Evolutionary conservation across 2,329 filamentous ascomycete genomes (phyloP).

Genomic region (Colletotrichum falcatum): DNA sequence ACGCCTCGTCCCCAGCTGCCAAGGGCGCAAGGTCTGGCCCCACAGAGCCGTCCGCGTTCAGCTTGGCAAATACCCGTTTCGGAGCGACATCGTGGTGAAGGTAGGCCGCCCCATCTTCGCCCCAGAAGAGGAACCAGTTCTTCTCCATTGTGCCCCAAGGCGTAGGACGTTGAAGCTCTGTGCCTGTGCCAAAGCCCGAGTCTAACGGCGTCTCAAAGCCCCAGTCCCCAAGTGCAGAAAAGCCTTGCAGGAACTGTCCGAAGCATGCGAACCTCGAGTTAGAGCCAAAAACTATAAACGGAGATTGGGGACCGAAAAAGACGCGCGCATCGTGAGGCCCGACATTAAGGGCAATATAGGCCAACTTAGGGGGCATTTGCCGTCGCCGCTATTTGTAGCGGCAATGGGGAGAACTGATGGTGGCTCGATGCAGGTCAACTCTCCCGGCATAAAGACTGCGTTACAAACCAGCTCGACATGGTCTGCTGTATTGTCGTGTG

Average conservation of each 20-base stretch:
- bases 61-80: constrained; percentile 60
- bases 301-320: constrained; percentile 64
- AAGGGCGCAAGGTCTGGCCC: constrained; percentile 59
- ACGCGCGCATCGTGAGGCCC: constrained; percentile 71
- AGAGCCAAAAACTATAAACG: constrained; percentile 66
- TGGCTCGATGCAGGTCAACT: constrained; percentile 56
- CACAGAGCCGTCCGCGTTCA: constrained; percentile 58
- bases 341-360: constrained; percentile 55
- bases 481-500: constrained; percentile 46
- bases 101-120: constrained; percentile 57
- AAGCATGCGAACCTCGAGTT: constrained; percentile 67
- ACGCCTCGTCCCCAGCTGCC: constrained; percentile 56
- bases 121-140: constrained; percentile 75
- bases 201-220: constrained; percentile 45
- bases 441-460: constrained; percentile 58
- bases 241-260: constrained; percentile 67
- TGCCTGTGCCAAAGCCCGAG: constrained; percentile 55
- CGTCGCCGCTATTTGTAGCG: constrained; percentile 52
- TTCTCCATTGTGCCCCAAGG: constrained; percentile 64
- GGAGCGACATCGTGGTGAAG: constrained; percentile 66
- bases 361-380: constrained; percentile 59
- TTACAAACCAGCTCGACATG: constrained; percentile 62
- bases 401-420: constrained; percentile 59
- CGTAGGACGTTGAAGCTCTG: constrained; percentile 63
- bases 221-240: constrained; percentile 62